Evolutionary conservation across 176 grass and related monocot species (phyloP).

Genomic region (Avena atlantica): DNA sequence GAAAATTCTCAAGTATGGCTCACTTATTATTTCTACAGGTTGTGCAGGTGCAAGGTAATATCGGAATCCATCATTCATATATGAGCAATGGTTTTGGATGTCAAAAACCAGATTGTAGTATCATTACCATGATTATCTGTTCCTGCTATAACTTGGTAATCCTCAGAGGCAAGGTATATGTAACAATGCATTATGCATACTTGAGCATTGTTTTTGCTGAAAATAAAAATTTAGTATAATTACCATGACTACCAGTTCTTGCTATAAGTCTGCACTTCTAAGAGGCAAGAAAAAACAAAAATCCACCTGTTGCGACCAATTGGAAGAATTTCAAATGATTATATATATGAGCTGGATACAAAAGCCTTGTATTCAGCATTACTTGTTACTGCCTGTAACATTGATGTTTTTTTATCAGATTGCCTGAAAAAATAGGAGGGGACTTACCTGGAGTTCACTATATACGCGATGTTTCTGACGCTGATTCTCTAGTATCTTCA

Average conservation of each 20-base stretch:
- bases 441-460: conserved; percentile 86
- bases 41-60: conserved; percentile 73
- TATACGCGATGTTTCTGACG: conserved; percentile 86
- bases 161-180: too few relatives aligned
- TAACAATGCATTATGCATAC: conserved; percentile 8
- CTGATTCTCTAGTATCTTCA: conserved; percentile 89
- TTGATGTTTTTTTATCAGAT: conserved; percentile 49
- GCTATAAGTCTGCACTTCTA: not conserved
- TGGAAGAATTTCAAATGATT: not conserved
- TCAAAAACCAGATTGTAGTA: conserved; percentile 24
- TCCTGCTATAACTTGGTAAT: conserved; percentile 7
- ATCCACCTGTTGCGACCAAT: not conserved
- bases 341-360: not conserved
- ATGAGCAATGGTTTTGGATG: not conserved
- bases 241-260: conserved; percentile 11
- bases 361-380: conserved; percentile 27
- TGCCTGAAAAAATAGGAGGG: conserved; percentile 91
- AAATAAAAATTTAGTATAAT: conserved; percentile 10
- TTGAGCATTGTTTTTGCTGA: not conserved
- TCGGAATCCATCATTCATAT: conserved; percentile 5
- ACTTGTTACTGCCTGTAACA: conserved; percentile 32
- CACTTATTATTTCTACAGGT: conserved; percentile 93
- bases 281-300: not conserved
- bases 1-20: conserved; percentile 90
- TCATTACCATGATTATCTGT: not conserved